Percentiles rank a stretch among this genome's conserved stretches.
phyloP scores from a whole-genome alignment of 2,329 filamentous ascomycete genomes.

The Beauveria caledonica region DNA sequence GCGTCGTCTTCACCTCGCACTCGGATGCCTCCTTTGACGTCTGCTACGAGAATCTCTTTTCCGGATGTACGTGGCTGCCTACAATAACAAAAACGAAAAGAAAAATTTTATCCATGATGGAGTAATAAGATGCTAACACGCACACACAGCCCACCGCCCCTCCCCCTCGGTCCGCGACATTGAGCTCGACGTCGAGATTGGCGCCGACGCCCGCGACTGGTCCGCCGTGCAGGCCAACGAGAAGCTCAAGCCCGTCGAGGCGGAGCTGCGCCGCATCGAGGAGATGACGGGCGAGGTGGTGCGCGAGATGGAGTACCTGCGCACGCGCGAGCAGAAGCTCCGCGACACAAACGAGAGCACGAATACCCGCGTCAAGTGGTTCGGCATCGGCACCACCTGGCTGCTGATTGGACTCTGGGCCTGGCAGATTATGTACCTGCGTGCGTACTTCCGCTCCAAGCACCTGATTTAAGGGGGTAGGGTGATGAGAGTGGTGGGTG shows the following conservation, averaged over 20 bases:
- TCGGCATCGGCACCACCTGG: constrained; percentile 87
- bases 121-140: neutral
- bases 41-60: constrained; percentile 83
- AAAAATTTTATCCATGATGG: neutral
- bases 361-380: constrained; percentile 98
- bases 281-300: constrained; percentile 87
- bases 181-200: constrained; percentile 92
- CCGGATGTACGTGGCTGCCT: constrained; percentile 50
- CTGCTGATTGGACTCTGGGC: constrained; percentile 81
- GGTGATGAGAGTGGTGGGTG: too few species aligned
- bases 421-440: constrained; percentile 97
- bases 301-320: constrained; percentile 91
- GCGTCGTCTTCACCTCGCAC: constrained; percentile 89
- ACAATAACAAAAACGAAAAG: too few species aligned
- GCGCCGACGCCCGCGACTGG: constrained; percentile 97
- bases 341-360: constrained; percentile 99
- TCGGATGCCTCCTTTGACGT: constrained; percentile 91
- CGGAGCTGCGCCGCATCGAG: constrained; percentile 85
- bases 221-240: constrained; percentile 90
- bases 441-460: constrained; percentile 81
- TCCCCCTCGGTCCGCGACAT: constrained; percentile 57
- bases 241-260: constrained; percentile 96
- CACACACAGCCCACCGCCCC: constrained; percentile 25
- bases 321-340: constrained; percentile 83
- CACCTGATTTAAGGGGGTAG: constrained; percentile 26